Evolutionary conservation across 495 filamentous ascomycete genomes (phyloP), one percentile per base, ranked within the genome.

Genomic region (Glonium stellatum): DNA sequence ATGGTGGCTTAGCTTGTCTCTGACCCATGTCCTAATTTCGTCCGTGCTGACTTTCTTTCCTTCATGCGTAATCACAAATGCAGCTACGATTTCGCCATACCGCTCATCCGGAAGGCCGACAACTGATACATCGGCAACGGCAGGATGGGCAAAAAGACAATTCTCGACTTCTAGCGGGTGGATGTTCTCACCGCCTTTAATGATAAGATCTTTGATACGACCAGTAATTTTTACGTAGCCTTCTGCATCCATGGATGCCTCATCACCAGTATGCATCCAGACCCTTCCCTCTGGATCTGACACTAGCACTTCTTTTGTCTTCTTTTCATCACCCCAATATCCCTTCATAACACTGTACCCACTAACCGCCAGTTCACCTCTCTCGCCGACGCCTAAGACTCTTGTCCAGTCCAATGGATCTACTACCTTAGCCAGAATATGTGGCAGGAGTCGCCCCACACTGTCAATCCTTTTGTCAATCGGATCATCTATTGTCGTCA

Each of bases 111-210:
- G 85, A 11, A 98, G 73, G 0, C 92, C 93, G 0, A 95, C 89
- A 0, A 92, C 87, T 57, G 85, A 88, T 5, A 81, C 88, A 64
- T 97, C 90, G 21, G 76, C 71, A 2, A 98, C 76, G 0, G 71
- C 73, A 19, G 82, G 77, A 62, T 90, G 83, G 27, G 80, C 81
- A 44, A 93, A 82, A n/a, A 98, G 79, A 61, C 85, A 92, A 69
- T 93, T 92, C 73, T 98, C 93, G 25, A 97, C 80, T 71, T 98
- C 93, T 1, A 97, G 78, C 1, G 93, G 93, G 69, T 96, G 90
- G 65, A 98, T 96, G 67, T 98, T 98, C 71, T 97, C 93, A 1
- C 93, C 92, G 18, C 89, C 93, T 25, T 87, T 80, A 66, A 98
- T 97, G 57, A 98, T 90, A 58, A 97, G 70, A 69, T 98, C 93